A percentile compares a stretch with the other conserved stretches of the same genome.
phyloP scores from a whole-genome alignment of 805 yeast genomes.

The Kluyveromyces wickerhamii region DNA sequence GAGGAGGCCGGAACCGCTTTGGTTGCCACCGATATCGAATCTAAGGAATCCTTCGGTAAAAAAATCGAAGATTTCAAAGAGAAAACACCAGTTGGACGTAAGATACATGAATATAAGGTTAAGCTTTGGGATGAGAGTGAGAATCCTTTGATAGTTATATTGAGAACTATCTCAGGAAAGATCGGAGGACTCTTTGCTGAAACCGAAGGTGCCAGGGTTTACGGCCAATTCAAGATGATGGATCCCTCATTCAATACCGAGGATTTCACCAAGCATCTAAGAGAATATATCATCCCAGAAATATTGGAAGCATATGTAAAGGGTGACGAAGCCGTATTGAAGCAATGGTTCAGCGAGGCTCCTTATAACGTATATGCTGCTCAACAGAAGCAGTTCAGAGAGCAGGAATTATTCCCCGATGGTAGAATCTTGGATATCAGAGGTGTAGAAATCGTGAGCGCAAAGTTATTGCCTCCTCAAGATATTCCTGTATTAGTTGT shows the following conservation, averaged over 20 bases:
- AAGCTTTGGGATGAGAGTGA: conserved; percentile 86
- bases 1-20: conserved; percentile 77
- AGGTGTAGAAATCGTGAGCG: conserved; percentile 86
- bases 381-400: conserved; percentile 83
- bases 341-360: conserved; percentile 93
- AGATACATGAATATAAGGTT: conserved; percentile 49
- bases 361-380: conserved; percentile 93
- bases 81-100: conserved; percentile 62
- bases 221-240: conserved; percentile 73
- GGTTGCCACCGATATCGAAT: conserved; percentile 73
- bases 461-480: conserved; percentile 81
- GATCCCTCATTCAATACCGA: conserved; percentile 84
- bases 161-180: conserved; percentile 74
- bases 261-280: conserved; percentile 69
- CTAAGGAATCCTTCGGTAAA: conserved; percentile 59
- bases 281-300: conserved; percentile 92
- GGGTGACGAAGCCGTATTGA: conserved; percentile 77
- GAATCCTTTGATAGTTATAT: conserved; percentile 74
- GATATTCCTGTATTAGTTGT: conserved; percentile 89
- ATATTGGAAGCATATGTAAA: conserved; percentile 89
- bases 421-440: conserved; percentile 89
- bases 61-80: conserved; percentile 60
- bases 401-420: conserved; percentile 86
- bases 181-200: conserved; percentile 88
- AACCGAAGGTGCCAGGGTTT: conserved; percentile 92